Evolutionary conservation across 305 asterid genomes (phyloP).

Genomic region (Fraxinus baroniana): DNA sequence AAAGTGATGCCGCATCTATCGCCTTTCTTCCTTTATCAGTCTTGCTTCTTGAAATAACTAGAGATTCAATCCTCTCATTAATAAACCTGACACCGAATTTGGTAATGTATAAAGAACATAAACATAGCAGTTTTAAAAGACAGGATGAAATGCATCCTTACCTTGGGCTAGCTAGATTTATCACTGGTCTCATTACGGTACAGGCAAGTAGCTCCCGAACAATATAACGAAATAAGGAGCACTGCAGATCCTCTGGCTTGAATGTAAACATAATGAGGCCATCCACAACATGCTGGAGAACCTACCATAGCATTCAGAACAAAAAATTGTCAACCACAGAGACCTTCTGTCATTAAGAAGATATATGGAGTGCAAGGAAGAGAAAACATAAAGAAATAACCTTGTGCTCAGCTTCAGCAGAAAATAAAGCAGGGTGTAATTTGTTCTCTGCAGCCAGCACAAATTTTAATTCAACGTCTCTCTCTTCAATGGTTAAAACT

Average conservation of each 20-base stretch:
- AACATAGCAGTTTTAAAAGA: conserved; percentile 33
- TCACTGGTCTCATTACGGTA: conserved; percentile 90
- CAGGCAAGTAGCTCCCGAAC: conserved; percentile 85
- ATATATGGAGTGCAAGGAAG: neutral
- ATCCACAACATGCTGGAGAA: neutral
- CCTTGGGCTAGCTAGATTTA: conserved; percentile 94
- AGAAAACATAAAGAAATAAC: conserved; percentile 31
- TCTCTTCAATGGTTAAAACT: conserved; percentile 63
- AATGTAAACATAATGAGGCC: neutral
- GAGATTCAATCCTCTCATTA: conserved; percentile 86
- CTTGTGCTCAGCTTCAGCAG: conserved; percentile 98
- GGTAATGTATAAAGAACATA: conserved; percentile 34
- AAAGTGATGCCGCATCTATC: conserved; percentile 39
- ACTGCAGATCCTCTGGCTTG: conserved; percentile 17
- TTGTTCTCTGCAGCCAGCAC: conserved; percentile 81
- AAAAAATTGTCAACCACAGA: neutral
- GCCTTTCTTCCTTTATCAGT: conserved; percentile 50
- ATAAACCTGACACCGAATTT: conserved; percentile 69
- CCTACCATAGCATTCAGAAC: conserved; percentile 16
- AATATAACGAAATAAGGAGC: conserved; percentile 76
- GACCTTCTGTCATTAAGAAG: neutral
- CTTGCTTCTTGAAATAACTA: conserved; percentile 61
- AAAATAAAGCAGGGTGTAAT: conserved; percentile 89
- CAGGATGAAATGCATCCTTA: conserved; percentile 25
- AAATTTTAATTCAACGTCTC: conserved; percentile 61